Conservation (phyloP, 2,329 filamentous ascomycete species). For the Trichophyton verrucosum region DNA sequence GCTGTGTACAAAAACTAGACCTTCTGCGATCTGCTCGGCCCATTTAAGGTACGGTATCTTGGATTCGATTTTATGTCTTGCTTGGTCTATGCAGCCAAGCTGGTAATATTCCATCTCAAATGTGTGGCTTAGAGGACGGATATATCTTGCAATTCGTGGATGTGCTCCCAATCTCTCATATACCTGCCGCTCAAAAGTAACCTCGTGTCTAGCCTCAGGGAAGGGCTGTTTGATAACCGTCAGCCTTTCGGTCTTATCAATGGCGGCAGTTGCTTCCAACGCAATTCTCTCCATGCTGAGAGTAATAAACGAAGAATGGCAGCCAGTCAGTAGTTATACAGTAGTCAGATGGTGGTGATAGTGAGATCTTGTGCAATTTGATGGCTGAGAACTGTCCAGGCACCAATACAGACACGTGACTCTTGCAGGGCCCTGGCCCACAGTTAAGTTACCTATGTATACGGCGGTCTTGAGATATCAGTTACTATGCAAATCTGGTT, state of each 20-base stretch:
- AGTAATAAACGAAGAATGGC: not conserved
- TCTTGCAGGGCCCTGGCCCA: no score
- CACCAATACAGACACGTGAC: no score
- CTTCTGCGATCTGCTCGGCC: not conserved
- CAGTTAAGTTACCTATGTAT: no score
- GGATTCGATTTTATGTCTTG: not conserved
- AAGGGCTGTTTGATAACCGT: not conserved
- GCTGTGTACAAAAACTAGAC: not conserved
- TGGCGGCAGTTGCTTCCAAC: not conserved
- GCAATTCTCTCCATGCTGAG: not conserved
- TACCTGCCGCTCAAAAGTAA: not conserved
- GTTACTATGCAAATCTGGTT: no score
- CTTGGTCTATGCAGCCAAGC: not conserved
- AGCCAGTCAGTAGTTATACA: no score
- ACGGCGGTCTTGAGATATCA: no score
- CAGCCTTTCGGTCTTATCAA: not conserved
- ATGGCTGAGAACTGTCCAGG: no score
- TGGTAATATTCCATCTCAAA: not conserved
- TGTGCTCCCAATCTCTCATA: not conserved
- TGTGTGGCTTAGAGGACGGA: not conserved
- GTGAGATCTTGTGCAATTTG: no score
- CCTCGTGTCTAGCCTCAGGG: not conserved
- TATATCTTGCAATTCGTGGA: not conserved
- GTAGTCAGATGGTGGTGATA: no score
- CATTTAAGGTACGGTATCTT: not conserved